phyloP scores from a whole-genome alignment of 257 asterid species.

The Petrea volubilis region DNA sequence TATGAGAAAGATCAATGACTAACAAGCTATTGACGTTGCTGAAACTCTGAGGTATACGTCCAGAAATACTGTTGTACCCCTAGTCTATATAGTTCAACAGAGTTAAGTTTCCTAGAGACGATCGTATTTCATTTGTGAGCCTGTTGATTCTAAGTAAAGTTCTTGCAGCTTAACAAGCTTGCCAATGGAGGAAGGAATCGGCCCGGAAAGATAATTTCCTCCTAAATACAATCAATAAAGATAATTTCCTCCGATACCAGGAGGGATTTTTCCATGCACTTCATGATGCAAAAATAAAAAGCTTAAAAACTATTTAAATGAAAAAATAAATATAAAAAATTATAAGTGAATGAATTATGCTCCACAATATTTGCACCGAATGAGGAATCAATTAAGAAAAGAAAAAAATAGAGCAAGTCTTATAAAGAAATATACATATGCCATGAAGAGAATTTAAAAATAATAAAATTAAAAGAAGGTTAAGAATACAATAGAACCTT shows the following conservation, averaged over 20 bases:
- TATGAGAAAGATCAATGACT: not conserved
- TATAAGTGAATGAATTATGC: no score
- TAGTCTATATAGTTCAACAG: not conserved
- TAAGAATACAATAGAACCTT: no score
- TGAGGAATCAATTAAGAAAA: no score
- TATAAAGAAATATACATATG: no score
- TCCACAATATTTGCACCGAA: no score
- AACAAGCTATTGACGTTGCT: slow-evolving; percentile 9
- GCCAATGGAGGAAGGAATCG: slow-evolving; percentile 22
- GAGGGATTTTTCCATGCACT: slow-evolving; percentile 42
- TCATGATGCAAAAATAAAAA: no score
- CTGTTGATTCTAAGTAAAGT: not conserved
- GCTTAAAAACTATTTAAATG: no score
- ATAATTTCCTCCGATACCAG: slow-evolving; percentile 31
- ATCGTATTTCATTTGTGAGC: not conserved
- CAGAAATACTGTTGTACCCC: not conserved
- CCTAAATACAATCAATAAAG: slow-evolving; percentile 7
- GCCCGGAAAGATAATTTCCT: slow-evolving; percentile 29
- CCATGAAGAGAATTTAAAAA: no score
- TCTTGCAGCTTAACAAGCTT: not conserved
- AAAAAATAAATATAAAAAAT: no score
- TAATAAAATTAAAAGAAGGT: no score
- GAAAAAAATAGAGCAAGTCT: no score
- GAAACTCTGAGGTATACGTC: slow-evolving; percentile 25
- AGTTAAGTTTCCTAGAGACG: slow-evolving; percentile 20